These are phyloP conservation scores for Ustilago cynodontis DNA, from an alignment of 1,284 basidiomycete species.

Conservation along the genomic window DNA sequence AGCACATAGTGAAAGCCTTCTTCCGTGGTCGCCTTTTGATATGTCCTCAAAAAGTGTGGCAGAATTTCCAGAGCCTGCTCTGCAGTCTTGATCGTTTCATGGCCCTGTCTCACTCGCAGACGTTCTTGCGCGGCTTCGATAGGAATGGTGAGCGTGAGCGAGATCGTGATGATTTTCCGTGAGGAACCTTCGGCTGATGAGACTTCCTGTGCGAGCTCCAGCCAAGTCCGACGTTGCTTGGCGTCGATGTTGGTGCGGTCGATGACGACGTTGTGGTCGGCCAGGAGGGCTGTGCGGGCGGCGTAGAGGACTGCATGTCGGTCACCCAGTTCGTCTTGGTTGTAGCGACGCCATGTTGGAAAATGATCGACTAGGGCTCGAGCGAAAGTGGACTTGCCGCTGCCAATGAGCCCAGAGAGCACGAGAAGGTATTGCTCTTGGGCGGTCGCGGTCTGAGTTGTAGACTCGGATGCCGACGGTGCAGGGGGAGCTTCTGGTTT, in stretches of 20 bases:
- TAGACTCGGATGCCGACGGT: neutral
- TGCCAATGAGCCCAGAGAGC: conserved; percentile 45
- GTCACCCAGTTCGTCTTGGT: conserved; percentile 47
- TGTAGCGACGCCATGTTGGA: conserved; percentile 45
- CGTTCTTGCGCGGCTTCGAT: conserved; percentile 29
- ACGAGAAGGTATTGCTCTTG: conserved; percentile 40
- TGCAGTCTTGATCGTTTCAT: conserved; percentile 44
- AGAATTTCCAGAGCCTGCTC: conserved; percentile 38
- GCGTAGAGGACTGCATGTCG: conserved; percentile 35
- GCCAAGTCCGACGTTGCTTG: conserved; percentile 45
- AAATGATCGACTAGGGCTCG: conserved; percentile 37
- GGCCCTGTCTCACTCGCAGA: conserved; percentile 23
- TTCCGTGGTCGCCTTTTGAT: conserved; percentile 32
- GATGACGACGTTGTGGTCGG: conserved; percentile 37
- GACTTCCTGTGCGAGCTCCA: conserved; percentile 34
- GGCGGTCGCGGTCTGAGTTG: neutral
- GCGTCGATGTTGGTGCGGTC: conserved; percentile 55
- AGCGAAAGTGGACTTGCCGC: conserved; percentile 51
- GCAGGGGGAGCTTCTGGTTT: neutral
- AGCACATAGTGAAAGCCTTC: conserved; percentile 46
- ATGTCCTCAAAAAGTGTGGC: conserved; percentile 35
- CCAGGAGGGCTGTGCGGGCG: conserved; percentile 28
- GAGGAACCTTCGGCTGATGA: neutral
- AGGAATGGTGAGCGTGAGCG: conserved; percentile 41
- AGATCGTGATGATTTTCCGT: conserved; percentile 29